These are phyloP conservation scores for Amyloporia xantha DNA, from an alignment of 768 basidiomycete genomes.

Conservation along the genomic window DNA sequence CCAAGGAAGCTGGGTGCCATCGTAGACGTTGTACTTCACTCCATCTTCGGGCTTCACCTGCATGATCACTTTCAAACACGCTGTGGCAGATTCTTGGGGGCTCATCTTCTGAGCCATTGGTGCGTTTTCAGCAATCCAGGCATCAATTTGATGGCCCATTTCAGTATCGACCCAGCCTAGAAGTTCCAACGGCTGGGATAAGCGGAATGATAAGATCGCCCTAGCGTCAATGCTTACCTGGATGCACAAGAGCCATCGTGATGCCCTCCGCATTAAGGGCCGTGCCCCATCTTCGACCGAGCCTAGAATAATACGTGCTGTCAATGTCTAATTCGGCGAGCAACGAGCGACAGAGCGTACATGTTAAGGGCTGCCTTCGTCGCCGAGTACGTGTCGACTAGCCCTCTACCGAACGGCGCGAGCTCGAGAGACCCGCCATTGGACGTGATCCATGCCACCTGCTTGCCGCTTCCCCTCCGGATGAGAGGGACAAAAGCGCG, in stretches of 20 bases:
- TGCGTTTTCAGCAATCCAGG: neutral
- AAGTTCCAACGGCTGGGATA: too few relatives aligned
- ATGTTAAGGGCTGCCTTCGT: slow-evolving; percentile 14
- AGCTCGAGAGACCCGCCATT: neutral
- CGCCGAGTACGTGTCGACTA: slow-evolving; percentile 8
- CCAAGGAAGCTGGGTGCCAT: neutral
- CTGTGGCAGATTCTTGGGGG: neutral
- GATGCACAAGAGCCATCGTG: neutral
- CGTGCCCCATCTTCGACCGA: slow-evolving; percentile 1
- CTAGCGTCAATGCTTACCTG: slow-evolving; percentile 1
- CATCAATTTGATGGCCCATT: neutral
- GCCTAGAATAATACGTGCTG: neutral
- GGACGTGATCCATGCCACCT: slow-evolving; percentile 10
- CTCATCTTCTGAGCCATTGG: neutral
- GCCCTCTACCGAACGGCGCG: neutral
- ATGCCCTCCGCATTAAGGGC: neutral
- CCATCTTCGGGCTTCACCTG: too few relatives aligned
- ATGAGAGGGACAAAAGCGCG: slow-evolving; percentile 6
- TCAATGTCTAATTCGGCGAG: neutral
- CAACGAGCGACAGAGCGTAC: neutral
- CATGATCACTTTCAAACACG: neutral
- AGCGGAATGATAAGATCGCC: neutral
- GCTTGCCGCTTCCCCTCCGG: slow-evolving; percentile 4
- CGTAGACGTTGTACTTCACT: neutral
- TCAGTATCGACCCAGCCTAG: slow-evolving; percentile 4